Base-by-base conservation (phyloP, 75 land plant species). In the Sequoiadendron giganteum region DNA sequence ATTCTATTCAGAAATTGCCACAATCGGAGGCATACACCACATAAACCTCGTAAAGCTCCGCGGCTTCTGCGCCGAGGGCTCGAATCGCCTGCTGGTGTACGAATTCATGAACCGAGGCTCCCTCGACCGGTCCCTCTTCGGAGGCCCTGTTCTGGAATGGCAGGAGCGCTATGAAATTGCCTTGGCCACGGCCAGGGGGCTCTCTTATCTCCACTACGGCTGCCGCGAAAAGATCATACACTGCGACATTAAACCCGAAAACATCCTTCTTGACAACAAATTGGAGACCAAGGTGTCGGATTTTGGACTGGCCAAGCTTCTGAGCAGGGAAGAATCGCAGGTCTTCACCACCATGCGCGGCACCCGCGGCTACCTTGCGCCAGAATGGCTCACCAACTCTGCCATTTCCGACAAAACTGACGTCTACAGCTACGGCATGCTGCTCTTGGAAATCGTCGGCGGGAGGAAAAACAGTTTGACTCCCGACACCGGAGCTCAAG, bases 171-270 rank as follows among this genome's bases (percentile, higher is more conserved):
- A 91, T 76, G 93, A 95, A 42, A 94, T 96, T 34, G 97, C 95
- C 43, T 56, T 94, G 30, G 99, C 98, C 32, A 91, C 94, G 3
- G 99, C 99, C 11, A 88, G 94, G 10, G 99, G 98, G 16, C 95
- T 96, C 70, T 93, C 97, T 16, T 97, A 97, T 86, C 89, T 97
- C 85, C 99, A 97, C 76, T 82, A 89, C 43, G 91, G 92, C n/a
- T 95, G 99, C 91, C 93, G 92, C 48, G 88, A 93, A 5, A 93
- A 94, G 89, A 97, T 96, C 89, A 94, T 97, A 61, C 99, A 97
- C 87, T 94, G 97, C 84, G 99, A 97, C 86, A 91, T 97, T 28
- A 97, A 96, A 90, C 95, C 98, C 1, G 99, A 98, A 82, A 97
- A 97, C 86, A 95, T 97, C 52, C 92, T 97, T 14, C 92, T 97